A percentile compares a stretch with the other conserved stretches of the same genome.
Evolutionary conservation across 2,329 filamentous ascomycete species (phyloP).

Genomic region (Fusarium subglutinans): DNA sequence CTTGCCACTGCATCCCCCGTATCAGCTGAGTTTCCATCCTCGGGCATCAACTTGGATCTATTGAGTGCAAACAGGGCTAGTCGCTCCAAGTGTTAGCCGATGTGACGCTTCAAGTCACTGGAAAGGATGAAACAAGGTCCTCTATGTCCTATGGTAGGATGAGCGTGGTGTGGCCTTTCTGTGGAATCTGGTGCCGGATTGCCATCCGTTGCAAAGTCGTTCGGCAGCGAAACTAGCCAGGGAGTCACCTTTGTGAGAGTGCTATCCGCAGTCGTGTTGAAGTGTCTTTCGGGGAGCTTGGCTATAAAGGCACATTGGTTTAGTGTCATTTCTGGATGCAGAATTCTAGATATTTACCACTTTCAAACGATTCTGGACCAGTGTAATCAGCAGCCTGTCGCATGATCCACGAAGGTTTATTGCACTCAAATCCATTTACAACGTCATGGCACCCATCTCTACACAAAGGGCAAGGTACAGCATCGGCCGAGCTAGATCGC

Average conservation of each 20-base stretch:
- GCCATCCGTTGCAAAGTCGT: neutral
- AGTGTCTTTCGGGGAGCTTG: neutral
- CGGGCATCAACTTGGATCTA: neutral
- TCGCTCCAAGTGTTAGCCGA: neutral
- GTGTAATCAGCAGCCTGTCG: neutral
- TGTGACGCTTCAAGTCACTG: neutral
- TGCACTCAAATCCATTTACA: neutral
- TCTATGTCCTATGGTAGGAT: neutral
- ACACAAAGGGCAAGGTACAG: neutral
- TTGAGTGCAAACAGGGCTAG: neutral
- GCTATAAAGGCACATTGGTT: accelerated
- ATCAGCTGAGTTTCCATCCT: neutral
- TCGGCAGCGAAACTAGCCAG: neutral
- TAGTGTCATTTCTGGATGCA: neutral
- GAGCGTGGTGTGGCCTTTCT: accelerated
- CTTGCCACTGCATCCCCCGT: neutral
- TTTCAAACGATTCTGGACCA: neutral
- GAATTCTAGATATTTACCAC: neutral
- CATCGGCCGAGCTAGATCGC: neutral
- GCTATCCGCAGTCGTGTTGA: neutral
- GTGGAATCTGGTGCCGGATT: no score
- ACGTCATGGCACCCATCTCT: neutral
- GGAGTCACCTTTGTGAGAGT: neutral
- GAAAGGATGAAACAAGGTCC: neutral
- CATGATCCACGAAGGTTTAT: neutral